Base-by-base conservation (phyloP, 2,329 filamentous ascomycete species). In the Cladophialophora yegresii region DNA sequence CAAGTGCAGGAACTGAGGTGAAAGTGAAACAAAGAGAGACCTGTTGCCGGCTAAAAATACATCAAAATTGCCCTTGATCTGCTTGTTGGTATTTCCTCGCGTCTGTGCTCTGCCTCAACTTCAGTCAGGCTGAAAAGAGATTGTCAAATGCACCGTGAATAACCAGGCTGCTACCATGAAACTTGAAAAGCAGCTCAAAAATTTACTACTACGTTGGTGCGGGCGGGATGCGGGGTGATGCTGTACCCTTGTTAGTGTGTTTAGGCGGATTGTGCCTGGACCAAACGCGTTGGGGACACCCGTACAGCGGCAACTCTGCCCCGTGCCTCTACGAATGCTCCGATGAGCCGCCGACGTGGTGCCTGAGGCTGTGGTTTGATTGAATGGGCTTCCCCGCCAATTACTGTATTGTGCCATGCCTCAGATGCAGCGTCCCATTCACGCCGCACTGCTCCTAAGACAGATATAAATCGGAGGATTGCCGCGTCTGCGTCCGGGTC, bases 11-110 rank as follows among this genome's bases (percentile, higher is more conserved):
- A 47, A 53, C 20, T 50, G 36, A 54, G 43, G 28, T 43, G 13
- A 30, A 59, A 59, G 61, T 40, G 55, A 63, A 58, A 54, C 57
- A 43, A 60, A 59, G 57, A 49, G 47, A 50, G 22, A 50, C 47
- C 23, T 26, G 26, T 47, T 26, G 55, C 55, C 28, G 55, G 55
- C 55, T 58, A 58, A 58, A 58, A 58, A 49, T 58, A 49, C 55
- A 58, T 9, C 16, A 12, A 30, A 28, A 58, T 23, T 22, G 20
- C n/a, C 43, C n/a, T 58, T 49, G 43, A 33, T 49, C 9, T 49
- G 16, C 16, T 22, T 22, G 26, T 33, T 36, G 20, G 20, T 16
- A 23, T 13, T 7, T 20, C n/a, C 1, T 32, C 40, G 40, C 23
- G 5, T 54, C 28, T 54, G 51, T 54, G 51, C 28, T 54, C 51